phyloP scores from a whole-genome alignment of 1,139 yeast genomes.

The Scheffersomyces titani region DNA sequence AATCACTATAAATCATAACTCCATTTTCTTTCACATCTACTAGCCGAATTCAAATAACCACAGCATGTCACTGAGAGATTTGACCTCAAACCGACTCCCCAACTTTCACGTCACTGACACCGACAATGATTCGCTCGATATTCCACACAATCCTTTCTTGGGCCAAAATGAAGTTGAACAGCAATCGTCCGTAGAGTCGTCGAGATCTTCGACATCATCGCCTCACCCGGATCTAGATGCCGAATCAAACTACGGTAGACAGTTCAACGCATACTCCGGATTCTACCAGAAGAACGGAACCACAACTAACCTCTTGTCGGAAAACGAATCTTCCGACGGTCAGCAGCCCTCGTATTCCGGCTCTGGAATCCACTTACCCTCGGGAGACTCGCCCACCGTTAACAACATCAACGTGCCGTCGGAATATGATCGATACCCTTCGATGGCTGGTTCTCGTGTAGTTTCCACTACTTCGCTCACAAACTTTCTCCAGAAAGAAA shows the following conservation, averaged over 20 bases:
- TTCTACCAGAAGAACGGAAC: constrained; percentile 18
- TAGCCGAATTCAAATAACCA: neutral
- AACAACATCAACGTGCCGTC: constrained; percentile 12
- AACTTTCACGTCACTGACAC: neutral
- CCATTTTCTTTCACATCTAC: neutral
- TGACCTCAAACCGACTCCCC: constrained; percentile 10
- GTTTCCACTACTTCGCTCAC: constrained; percentile 15
- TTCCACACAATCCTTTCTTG: constrained; percentile 10
- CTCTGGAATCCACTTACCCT: neutral
- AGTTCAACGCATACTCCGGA: constrained; percentile 16
- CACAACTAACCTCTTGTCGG: constrained; percentile 16
- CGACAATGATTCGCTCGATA: constrained; percentile 1
- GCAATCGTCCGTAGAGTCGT: constrained; percentile 1
- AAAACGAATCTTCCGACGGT: constrained; percentile 8
- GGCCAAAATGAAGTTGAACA: constrained; percentile 5
- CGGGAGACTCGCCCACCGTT: constrained; percentile 4
- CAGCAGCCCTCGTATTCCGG: constrained; percentile 1
- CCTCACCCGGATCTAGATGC: constrained; percentile 7
- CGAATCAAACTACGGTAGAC: constrained; percentile 9
- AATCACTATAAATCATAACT: neutral
- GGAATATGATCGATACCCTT: constrained; percentile 20
- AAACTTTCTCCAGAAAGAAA: constrained; percentile 11
- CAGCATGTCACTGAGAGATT: constrained; percentile 15
- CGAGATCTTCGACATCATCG: constrained; percentile 6
- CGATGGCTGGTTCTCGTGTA: constrained; percentile 16